phyloP scores from a whole-genome alignment of 768 basidiomycete genomes.

The Trametes cinnabarina region DNA sequence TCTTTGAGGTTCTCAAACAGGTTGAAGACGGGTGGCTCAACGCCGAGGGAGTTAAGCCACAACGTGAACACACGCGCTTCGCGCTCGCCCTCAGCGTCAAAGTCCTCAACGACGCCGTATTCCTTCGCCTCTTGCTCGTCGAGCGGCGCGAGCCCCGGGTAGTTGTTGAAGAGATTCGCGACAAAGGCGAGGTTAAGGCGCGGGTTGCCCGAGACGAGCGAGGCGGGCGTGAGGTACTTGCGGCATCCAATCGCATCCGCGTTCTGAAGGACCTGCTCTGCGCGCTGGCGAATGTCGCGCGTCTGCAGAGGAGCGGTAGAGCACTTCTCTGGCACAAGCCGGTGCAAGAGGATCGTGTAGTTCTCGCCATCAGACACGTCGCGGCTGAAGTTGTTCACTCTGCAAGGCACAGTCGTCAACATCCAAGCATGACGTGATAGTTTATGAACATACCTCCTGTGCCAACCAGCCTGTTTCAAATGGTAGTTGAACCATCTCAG shows the following conservation, averaged over 20 bases:
- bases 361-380: constrained; percentile 98
- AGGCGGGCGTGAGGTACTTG: constrained; percentile 91
- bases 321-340: constrained; percentile 92
- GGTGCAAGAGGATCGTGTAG: constrained; percentile 93
- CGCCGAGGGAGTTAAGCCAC: constrained; percentile 96
- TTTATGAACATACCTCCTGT: constrained; percentile 57
- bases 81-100: constrained; percentile 97
- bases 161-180: constrained; percentile 97
- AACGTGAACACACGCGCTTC: constrained; percentile 97
- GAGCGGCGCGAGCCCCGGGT: constrained; percentile 90
- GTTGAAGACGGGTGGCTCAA: constrained; percentile 95
- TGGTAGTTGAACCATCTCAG: constrained; percentile 99
- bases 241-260: constrained; percentile 92
- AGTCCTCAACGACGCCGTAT: constrained; percentile 89
- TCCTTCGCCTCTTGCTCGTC: constrained; percentile 93
- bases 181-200: constrained; percentile 98
- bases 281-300: constrained; percentile 74
- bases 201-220: constrained; percentile 91
- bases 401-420: constrained; percentile 29
- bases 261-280: constrained; percentile 92
- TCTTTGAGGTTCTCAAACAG: constrained; percentile 95
- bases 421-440: not conserved
- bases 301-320: constrained; percentile 90
- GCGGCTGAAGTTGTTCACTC: constrained; percentile 96
- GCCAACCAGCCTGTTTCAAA: constrained; percentile 92